A percentile compares a stretch with the other conserved stretches of the same genome.
These are phyloP conservation scores for Heritiera littoralis DNA, from an alignment of 345 rosid species.

Conservation along the genomic window DNA sequence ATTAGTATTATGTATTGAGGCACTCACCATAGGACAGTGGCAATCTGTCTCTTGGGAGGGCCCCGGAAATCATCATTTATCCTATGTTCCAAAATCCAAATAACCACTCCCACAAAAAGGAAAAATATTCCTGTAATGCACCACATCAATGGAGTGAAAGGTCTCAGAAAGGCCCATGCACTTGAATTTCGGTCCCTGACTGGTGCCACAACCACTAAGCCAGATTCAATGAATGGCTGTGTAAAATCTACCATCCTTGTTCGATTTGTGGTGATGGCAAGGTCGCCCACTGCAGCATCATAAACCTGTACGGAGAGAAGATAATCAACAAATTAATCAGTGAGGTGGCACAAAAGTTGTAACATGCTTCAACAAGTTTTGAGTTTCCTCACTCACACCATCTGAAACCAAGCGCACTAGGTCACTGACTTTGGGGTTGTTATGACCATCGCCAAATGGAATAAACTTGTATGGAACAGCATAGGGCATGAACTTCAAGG, in stretches of 20 bases:
- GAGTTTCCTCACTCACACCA: constrained; percentile 42
- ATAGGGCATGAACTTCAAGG: constrained; percentile 74
- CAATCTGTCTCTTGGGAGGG: constrained; percentile 49
- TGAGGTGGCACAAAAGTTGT: background rate
- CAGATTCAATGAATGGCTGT: constrained; percentile 63
- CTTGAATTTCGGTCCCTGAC: constrained; percentile 40
- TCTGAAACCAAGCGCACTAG: constrained; percentile 54
- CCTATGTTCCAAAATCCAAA: constrained; percentile 37
- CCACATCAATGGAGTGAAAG: constrained; percentile 67
- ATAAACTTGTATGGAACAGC: constrained; percentile 69
- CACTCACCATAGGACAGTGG: constrained; percentile 70
- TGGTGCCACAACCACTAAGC: constrained; percentile 75
- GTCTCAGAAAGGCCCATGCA: constrained; percentile 70
- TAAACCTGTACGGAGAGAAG: constrained; percentile 37
- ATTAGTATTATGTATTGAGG: too few species aligned
- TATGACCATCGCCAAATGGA: constrained; percentile 56
- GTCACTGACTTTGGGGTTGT: constrained; percentile 55
- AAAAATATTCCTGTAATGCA: constrained; percentile 44
- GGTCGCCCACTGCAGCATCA: constrained; percentile 68
- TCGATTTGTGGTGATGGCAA: constrained; percentile 60
- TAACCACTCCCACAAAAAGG: constrained; percentile 24
- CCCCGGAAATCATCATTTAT: constrained; percentile 35
- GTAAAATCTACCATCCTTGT: constrained; percentile 77
- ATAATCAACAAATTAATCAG: background rate
- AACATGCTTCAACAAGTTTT: background rate